phyloP scores from a whole-genome alignment of 2,329 filamentous ascomycete species.

The Colletotrichum sp. region DNA sequence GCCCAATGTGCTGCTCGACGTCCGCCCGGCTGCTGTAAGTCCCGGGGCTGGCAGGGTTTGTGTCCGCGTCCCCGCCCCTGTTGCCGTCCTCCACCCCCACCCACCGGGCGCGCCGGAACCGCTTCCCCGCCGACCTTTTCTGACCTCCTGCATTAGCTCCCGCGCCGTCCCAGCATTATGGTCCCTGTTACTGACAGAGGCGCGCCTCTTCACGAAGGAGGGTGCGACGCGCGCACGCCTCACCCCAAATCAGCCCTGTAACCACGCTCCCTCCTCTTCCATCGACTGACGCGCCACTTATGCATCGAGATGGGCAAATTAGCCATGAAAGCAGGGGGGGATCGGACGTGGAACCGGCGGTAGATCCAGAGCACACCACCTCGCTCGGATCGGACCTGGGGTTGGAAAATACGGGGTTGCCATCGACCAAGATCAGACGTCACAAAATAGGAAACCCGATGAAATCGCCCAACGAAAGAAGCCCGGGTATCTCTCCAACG shows the following conservation, averaged over 20 bases:
- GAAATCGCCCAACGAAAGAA: not conserved
- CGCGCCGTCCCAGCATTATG: conserved; percentile 11
- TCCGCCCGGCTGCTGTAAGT: not conserved
- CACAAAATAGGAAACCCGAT: not conserved
- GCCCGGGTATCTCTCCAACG: not conserved
- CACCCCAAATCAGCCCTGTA: not conserved
- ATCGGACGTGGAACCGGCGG: not conserved
- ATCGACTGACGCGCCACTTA: not conserved
- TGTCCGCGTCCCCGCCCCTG: not conserved
- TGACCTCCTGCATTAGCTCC: conserved; percentile 14
- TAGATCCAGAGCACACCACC: not conserved
- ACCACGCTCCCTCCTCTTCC: not conserved
- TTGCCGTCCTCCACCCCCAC: not conserved
- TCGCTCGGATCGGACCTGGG: not conserved
- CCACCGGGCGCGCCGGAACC: not conserved
- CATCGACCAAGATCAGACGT: not conserved
- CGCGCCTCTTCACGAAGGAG: not conserved
- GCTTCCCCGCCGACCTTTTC: not conserved
- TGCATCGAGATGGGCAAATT: not conserved
- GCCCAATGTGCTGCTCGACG: not conserved
- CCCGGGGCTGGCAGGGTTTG: not conserved
- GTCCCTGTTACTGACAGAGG: not conserved
- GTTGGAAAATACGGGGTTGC: not conserved
- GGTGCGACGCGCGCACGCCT: not conserved
- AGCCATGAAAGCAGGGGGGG: not conserved